A percentile compares a stretch with the other conserved stretches of the same genome.
Evolutionary conservation across 441 rosid species (phyloP).

Genomic region (Bocquillonia castaneifolia): DNA sequence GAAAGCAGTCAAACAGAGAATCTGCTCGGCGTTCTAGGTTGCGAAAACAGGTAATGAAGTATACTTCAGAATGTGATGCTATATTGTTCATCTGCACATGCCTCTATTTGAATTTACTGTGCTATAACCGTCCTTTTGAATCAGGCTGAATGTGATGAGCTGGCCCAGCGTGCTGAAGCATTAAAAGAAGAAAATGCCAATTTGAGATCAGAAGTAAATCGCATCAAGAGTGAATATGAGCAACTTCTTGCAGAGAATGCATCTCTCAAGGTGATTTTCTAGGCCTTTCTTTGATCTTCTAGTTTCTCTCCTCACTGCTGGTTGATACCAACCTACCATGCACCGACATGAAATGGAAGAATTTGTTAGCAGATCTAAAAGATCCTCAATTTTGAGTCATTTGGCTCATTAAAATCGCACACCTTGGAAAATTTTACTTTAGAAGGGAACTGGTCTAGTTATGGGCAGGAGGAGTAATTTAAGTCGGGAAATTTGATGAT

Average conservation of each 20-base stretch:
- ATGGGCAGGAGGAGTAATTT: neutral
- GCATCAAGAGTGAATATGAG: constrained; percentile 65
- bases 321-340: neutral
- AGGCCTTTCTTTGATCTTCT: constrained; percentile 2
- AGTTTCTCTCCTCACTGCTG: neutral
- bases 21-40: constrained; percentile 93
- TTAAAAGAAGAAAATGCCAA: constrained; percentile 76
- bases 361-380: neutral
- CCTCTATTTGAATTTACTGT: constrained; percentile 18
- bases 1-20: constrained; percentile 93
- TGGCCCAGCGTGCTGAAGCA: constrained; percentile 76
- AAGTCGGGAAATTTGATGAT: neutral
- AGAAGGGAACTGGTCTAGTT: neutral
- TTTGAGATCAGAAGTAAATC: constrained; percentile 71
- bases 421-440: neutral
- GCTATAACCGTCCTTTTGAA: constrained; percentile 20
- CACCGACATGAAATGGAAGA: neutral
- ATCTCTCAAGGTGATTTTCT: constrained; percentile 56
- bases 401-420: neutral
- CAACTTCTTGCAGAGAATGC: constrained; percentile 66
- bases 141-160: constrained; percentile 94
- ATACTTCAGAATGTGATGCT: constrained; percentile 1
- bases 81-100: constrained; percentile 1
- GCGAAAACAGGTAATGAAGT: constrained; percentile 82
- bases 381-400: neutral